Evolutionary conservation across 164 flowering plant species (phyloP).

Genomic region (Akebia trifoliata): DNA sequence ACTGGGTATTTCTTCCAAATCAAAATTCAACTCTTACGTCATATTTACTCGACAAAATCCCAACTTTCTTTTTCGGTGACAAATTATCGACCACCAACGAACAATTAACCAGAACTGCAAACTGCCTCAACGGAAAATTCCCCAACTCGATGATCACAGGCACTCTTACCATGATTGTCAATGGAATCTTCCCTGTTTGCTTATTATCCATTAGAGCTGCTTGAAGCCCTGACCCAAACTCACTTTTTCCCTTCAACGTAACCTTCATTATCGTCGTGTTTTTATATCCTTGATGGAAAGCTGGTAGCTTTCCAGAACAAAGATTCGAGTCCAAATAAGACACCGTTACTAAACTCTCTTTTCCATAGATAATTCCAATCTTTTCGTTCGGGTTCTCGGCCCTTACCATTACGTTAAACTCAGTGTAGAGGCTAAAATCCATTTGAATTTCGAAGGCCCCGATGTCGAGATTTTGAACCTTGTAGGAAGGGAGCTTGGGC

Average conservation of each 20-base stretch:
- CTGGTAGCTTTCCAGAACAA: constrained; percentile 48
- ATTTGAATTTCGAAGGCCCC: constrained; percentile 30
- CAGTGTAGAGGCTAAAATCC: constrained; percentile 40
- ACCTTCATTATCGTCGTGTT: constrained; percentile 39
- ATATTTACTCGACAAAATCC: constrained; percentile 35
- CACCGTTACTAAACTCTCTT: constrained; percentile 30
- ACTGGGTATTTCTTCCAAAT: background rate
- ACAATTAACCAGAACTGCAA: constrained; percentile 37
- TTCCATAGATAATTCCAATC: constrained; percentile 43
- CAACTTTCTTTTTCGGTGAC: constrained; percentile 35
- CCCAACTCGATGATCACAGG: constrained; percentile 45
- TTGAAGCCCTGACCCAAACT: constrained; percentile 54
- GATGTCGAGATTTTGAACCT: constrained; percentile 29
- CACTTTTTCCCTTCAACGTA: constrained; percentile 38
- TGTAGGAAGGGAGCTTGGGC: constrained; percentile 47
- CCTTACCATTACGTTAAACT: constrained; percentile 32
- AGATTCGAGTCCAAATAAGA: constrained; percentile 26
- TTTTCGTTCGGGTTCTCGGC: constrained; percentile 54
- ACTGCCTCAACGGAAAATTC: constrained; percentile 19
- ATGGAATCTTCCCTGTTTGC: constrained; percentile 36
- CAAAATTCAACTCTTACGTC: background rate
- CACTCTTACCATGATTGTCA: constrained; percentile 36
- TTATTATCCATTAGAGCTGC: constrained; percentile 30
- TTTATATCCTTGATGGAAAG: constrained; percentile 42
- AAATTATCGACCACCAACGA: constrained; percentile 49